These are phyloP conservation scores for Calonectria hawksworthii DNA, from an alignment of 2,329 filamentous ascomycete species.

Conservation along the genomic window DNA sequence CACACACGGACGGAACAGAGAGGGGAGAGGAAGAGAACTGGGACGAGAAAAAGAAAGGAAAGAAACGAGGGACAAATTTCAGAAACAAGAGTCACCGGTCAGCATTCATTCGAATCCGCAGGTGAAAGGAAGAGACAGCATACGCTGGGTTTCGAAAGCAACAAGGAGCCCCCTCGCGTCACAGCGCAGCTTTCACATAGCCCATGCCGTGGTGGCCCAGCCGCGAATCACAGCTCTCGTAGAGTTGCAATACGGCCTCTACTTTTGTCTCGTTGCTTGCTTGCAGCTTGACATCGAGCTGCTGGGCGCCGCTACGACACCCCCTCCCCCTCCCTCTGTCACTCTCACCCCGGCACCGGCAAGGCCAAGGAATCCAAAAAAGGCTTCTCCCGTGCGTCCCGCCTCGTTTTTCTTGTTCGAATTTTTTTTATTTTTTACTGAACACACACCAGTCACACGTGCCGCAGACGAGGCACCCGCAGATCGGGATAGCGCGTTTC, in stretches of 20 bases:
- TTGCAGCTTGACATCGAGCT: slow-evolving; percentile 15
- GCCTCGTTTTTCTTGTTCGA: background rate
- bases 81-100: background rate
- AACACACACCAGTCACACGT: background rate
- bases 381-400: slow-evolving; percentile 10
- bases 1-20: background rate
- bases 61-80: background rate
- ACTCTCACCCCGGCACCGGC: slow-evolving; percentile 8
- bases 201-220: background rate
- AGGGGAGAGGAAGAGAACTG: background rate
- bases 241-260: slow-evolving; percentile 4
- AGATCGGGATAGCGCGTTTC: slow-evolving; percentile 6
- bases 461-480: background rate
- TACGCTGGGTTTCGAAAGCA: background rate
- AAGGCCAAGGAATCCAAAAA: slow-evolving; percentile 16
- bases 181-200: background rate
- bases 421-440: background rate
- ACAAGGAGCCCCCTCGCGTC: background rate
- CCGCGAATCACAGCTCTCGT: slow-evolving; percentile 6
- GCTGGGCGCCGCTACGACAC: background rate
- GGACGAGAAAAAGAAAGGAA: background rate
- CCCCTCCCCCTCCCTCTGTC: background rate
- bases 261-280: background rate
- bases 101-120: background rate
- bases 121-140: background rate